Base-by-base conservation (phyloP, 1,284 basidiomycete genomes). In the Somion occarium region DNA sequence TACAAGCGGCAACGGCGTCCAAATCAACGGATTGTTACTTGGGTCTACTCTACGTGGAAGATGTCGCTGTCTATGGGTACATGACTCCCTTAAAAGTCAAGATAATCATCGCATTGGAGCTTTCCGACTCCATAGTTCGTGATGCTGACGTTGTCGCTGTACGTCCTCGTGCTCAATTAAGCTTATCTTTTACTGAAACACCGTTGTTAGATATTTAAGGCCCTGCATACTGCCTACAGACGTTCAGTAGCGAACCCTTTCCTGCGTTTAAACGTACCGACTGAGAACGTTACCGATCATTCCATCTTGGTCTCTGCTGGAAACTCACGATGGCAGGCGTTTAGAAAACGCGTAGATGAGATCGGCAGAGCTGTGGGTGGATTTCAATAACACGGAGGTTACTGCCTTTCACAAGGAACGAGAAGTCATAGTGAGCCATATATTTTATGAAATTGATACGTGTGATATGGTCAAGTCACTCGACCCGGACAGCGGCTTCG, bases 31-130 rank as follows among this genome's bases (percentile, higher is more conserved):
- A 91, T 38, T 85, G 85, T 64, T 91, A 90, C 61, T 74, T 91
- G 46, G 88, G 88, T 5, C 72, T 91, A 51, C 65, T 91, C 25
- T 90, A 89, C 63, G 77, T 91, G 74, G 89, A 91, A 65, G 88
- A 91, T 59, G 80, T 88, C 38, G 87, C 86, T 1, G 87, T 89
- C 5, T 91, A 91, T 64, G 89, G 88, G 18, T 91, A 89, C 66
- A 79, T 91, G 50, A 91, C 89, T 9, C 87, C 89, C 4, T 69
- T 88, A 59, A 88, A 84, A 63, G 78, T 90, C 59, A 91, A 90
- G 70, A 90, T 91, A 61, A 76, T 91, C 54, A 65, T 91, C 46
- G 84, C 85, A 1, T 67, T 91, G 47, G 81, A 86, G 18, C 67
- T 91, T 56, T 80, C 86, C n/a, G 88, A 91, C 62, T 73, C 83